Base-by-base conservation (phyloP, 352 stramenopile species). In the Globisporangium spiculum region DNA sequence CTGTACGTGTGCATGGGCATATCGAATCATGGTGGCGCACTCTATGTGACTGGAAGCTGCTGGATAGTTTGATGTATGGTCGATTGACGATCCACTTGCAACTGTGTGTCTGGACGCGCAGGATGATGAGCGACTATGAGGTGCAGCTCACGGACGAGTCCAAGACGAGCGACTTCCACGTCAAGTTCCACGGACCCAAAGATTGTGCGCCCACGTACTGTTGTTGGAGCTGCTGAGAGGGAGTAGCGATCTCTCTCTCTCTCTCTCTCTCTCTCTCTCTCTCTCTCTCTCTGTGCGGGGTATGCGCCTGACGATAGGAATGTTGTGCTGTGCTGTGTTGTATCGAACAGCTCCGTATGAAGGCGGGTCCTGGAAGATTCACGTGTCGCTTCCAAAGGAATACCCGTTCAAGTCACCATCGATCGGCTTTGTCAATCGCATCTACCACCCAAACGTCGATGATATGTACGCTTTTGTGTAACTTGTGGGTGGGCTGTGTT, bases 391-490 rank as follows among this genome's bases (percentile, higher is more conserved):
- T 48, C 93, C 92, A 1, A 96, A 92, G 46, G 93, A 98, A 48
- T 98, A 98, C 65, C 93, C 93, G 44, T 98, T 97, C 81, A 97
- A 97, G 73, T 97, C 88, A 32, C 93, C 93, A 0, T 98, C 92
- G 22, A 98, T 98, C 46, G 93, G 93, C 65, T 98, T 98, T 72
- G 71, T 90, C 46, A 98, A 98, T 80, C 85, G 90, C 68, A 96
- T 98, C 63, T 98, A 96, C 73, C 93, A 98, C 63, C 93, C 93
- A 24, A 98, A 98, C 63, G 93, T 98, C 63, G 93, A 98, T 66
- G 91, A 98, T 74, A 97, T 93, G 91, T 96, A 61, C 69, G 63
- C 22, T 20, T 24, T 58, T 32, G 2, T n/a, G 22, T 32, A 18
- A 6, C 44, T 22, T 9, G 4, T 50, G 4, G 44, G 20, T 6